Evolutionary conservation across 208 protist genomes (phyloP).

Genomic region (Wallacemonas rigidus): DNA sequence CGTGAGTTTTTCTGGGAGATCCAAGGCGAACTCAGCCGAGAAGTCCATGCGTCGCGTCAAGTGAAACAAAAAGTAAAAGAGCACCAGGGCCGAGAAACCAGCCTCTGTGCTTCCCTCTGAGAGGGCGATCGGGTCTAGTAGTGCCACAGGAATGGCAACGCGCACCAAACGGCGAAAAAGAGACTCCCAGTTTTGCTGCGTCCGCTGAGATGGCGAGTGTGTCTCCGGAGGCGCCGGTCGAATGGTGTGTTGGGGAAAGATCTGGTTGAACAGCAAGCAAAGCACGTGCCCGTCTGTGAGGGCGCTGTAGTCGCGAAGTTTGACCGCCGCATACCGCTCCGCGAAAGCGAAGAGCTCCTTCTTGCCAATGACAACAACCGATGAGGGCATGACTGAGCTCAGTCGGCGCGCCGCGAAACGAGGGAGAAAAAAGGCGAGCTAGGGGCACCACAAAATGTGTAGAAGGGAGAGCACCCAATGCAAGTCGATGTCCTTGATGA

Average conservation of each 20-base stretch:
- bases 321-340: slow-evolving; percentile 58
- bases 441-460: no score
- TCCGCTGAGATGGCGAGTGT: slow-evolving; percentile 60
- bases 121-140: slow-evolving; percentile 52
- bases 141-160: slow-evolving; percentile 49
- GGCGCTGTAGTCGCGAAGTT: slow-evolving; percentile 55
- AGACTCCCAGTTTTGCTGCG: slow-evolving; percentile 58
- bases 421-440: no score
- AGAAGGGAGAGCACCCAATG: no score
- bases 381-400: background rate
- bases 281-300: slow-evolving; percentile 65
- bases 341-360: slow-evolving; percentile 86
- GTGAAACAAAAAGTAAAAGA: slow-evolving; percentile 84
- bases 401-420: no score
- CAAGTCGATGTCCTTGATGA: no score
- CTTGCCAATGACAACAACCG: slow-evolving; percentile 45
- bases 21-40: slow-evolving; percentile 73
- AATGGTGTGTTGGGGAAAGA: slow-evolving; percentile 63
- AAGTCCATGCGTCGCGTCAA: slow-evolving; percentile 76
- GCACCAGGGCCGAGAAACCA: slow-evolving; percentile 70
- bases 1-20: slow-evolving; percentile 61
- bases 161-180: slow-evolving; percentile 47
- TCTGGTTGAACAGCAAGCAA: slow-evolving; percentile 62
- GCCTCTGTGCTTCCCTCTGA: slow-evolving; percentile 33
- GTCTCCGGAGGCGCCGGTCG: slow-evolving; percentile 59